Conservation (phyloP, 1,284 basidiomycete species). For the Salmacisia buchloeana region DNA sequence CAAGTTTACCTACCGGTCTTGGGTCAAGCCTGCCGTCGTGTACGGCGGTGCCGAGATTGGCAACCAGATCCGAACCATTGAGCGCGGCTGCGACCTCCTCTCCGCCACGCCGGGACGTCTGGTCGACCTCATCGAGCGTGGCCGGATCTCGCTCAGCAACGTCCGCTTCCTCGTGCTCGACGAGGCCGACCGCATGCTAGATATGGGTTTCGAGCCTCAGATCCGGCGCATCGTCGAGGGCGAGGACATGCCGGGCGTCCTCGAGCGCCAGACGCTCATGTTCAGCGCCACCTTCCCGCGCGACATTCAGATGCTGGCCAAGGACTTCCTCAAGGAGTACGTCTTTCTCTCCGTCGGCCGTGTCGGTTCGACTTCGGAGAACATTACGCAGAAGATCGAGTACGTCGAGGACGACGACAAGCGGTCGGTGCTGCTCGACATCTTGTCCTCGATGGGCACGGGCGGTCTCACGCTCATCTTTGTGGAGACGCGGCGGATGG, state of each 20-base stretch:
- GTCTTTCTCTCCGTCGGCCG: conserved; percentile 98
- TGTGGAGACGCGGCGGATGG: conserved; percentile 99
- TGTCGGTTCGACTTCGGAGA: conserved; percentile 96
- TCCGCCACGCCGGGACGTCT: conserved; percentile 98
- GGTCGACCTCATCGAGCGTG: conserved; percentile 96
- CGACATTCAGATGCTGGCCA: conserved; percentile 95
- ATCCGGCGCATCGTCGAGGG: conserved; percentile 96
- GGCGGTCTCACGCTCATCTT: conserved; percentile 88
- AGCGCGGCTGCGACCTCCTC: conserved; percentile 93
- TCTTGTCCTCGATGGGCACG: conserved; percentile 70
- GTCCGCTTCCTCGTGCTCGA: conserved; percentile 97
- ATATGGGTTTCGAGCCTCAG: conserved; percentile 99
- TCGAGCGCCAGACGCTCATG: conserved; percentile 96
- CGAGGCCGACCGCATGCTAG: conserved; percentile 99
- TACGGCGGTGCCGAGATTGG: conserved; percentile 99
- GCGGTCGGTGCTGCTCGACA: conserved; percentile 89
- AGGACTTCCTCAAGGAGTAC: conserved; percentile 76
- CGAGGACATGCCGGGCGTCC: conserved; percentile 92
- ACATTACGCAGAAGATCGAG: conserved; percentile 97
- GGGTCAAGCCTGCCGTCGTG: conserved; percentile 97
- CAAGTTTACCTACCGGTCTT: conserved; percentile 98
- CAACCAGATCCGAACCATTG: conserved; percentile 85
- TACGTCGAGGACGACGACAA: conserved; percentile 98
- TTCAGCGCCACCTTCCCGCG: conserved; percentile 99
- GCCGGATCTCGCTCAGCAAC: conserved; percentile 90